Evolutionary conservation across 2,329 filamentous ascomycete species (phyloP).

Genomic region (Furcasterigmium furcatum): DNA sequence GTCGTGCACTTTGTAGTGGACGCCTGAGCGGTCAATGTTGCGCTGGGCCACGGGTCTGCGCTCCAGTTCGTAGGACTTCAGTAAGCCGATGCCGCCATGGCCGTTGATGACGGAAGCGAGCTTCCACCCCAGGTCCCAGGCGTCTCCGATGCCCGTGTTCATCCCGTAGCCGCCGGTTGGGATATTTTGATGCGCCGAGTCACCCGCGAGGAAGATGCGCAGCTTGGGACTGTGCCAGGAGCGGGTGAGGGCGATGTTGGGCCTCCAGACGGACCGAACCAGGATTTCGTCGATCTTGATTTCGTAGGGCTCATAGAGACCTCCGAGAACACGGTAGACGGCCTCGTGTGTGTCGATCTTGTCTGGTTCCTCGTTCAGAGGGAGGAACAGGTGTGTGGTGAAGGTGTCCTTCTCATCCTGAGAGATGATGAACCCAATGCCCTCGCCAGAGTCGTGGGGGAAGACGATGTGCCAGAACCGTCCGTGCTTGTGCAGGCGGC

Average conservation of each 20-base stretch:
- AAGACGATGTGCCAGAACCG: conserved; percentile 3
- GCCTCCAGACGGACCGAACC: conserved; percentile 14
- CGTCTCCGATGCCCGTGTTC: conserved; percentile 28
- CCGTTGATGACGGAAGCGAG: conserved; percentile 19
- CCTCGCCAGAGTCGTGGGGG: neutral
- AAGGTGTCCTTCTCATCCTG: conserved; percentile 2
- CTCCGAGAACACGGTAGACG: neutral
- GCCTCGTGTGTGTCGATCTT: neutral
- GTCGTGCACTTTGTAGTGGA: neutral
- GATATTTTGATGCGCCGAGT: conserved; percentile 28
- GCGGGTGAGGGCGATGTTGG: conserved; percentile 15
- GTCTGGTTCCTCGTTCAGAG: neutral
- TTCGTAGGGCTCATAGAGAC: neutral
- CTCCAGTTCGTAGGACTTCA: conserved; percentile 20
- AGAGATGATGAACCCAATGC: neutral
- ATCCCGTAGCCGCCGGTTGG: conserved; percentile 29
- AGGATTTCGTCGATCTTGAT: conserved; percentile 18
- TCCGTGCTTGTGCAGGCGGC: neutral
- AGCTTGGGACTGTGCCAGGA: conserved; percentile 22
- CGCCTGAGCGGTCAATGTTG: conserved; percentile 12
- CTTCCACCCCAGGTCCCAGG: conserved; percentile 28
- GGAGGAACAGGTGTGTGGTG: neutral
- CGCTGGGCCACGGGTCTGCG: conserved; percentile 12
- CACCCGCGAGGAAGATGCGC: conserved; percentile 28
- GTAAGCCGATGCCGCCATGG: conserved; percentile 7